Base-by-base conservation (phyloP, 352 stramenopile species). In the Thalassiosira allenii region DNA sequence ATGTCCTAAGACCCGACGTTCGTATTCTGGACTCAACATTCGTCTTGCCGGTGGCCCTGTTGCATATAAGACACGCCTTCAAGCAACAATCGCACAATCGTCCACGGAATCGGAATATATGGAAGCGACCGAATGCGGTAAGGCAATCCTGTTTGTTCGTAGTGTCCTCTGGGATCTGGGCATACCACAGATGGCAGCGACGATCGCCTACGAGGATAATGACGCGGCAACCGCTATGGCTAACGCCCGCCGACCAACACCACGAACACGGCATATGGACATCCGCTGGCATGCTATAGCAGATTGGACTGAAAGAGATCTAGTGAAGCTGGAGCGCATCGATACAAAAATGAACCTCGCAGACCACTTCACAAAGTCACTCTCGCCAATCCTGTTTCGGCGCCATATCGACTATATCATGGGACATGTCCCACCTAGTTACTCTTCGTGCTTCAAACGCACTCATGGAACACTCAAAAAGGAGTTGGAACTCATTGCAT, bases 211-310 rank as follows among this genome's bases (percentile, higher is more conserved):
- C n/a, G 56, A 79, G 22, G 68, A 84, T 53, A 84, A 81, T 59
- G 76, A 75, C 29, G 68, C 68, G 3, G 63, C 51, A 20, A 75
- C 52, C 4, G 34, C 59, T 0, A 72, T 84, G 49, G 76, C 52
- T 1, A 84, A 80, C 44, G 53, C 68, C n/a, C 49, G 54, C 8
- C 72, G 68, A 51, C 63, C 78, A 3, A 79, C 75, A 11, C 1
- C 58, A 44, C 44, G 67, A 0, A 87, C 72, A 17, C 22, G 72
- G 17, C 81, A 89, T 27, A 72, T 89, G 22, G 81, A 89, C 44
- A 81, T 89, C 9, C 54, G 64, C 53, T 65, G 74, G 23, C 69
- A 68, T 37, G 68, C 54, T 17, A 12, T 86, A 0, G 66, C 54
- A 49, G 71, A 81, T 43, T 83, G 76, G 73, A 33, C 80, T 43